These are phyloP conservation scores for Mycena kentingensis DNA, from an alignment of 768 basidiomycete genomes.

Conservation along the genomic window DNA sequence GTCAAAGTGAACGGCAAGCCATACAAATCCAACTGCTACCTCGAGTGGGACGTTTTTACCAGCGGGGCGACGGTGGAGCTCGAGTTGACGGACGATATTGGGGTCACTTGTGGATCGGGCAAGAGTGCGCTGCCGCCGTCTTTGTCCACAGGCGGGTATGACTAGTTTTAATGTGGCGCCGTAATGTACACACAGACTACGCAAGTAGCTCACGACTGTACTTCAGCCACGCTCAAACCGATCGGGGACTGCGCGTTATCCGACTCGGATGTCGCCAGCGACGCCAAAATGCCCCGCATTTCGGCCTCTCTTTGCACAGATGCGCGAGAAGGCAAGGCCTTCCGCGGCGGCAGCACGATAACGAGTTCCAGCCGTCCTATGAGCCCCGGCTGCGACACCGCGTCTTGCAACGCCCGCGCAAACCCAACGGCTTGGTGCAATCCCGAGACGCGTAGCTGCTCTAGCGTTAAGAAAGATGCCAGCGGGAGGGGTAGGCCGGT, in stretches of 20 bases:
- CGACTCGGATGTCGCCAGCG: too few relatives aligned
- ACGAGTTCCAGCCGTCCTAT: too few relatives aligned
- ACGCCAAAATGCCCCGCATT: too few relatives aligned
- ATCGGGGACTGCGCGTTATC: too few relatives aligned
- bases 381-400: neutral
- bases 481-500: neutral
- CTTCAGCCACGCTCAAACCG: too few relatives aligned
- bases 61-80: constrained; percentile 55
- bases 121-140: constrained; percentile 56
- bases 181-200: too few relatives aligned
- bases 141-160: constrained; percentile 63
- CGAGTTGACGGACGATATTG: constrained; percentile 55
- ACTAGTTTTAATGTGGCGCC: too few relatives aligned
- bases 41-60: constrained; percentile 67
- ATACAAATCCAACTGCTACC: constrained; percentile 64
- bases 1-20: constrained; percentile 57
- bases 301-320: too few relatives aligned
- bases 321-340: too few relatives aligned
- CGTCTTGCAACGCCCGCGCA: neutral
- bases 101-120: constrained; percentile 51
- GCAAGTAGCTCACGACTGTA: too few relatives aligned
- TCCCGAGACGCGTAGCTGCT: neutral
- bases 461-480: neutral
- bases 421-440: neutral
- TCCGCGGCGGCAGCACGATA: too few relatives aligned